Base-by-base conservation (phyloP, 2,329 filamentous ascomycete species). In the Phialocephala subalpina region DNA sequence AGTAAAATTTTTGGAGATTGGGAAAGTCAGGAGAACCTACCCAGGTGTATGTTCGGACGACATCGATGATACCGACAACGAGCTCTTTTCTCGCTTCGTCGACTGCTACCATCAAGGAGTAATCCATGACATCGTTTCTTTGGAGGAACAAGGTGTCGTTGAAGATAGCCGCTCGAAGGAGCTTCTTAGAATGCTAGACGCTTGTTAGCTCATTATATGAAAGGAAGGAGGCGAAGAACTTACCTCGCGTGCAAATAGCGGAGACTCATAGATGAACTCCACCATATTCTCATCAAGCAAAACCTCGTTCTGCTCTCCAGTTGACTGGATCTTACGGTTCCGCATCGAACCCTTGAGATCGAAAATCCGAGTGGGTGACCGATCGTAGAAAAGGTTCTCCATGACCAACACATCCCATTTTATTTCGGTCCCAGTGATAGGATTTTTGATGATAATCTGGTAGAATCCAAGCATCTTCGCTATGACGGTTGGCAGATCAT, bases 381-480 rank as follows among this genome's bases (percentile, higher is more conserved):
- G 92, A 76, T 98, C 96, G 76, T 99, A 99, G 78, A 99, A 99
- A 18, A 99, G 82, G 72, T 99, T 99, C 80, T 99, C 96, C 89
- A 98, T 99, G 20, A 99, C 86, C 4, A 99, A 83, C 61, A 99
- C 85, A 78, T 97, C 97, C 79, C 95, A 93, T 77, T 97, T 97
- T 78, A 97, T 95, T 77, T 99, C 96, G 0, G 92, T 92, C 58
- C 94, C 94, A 0, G 94, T 97, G 20, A 87, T 84, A 0, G 96
- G 93, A 73, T 98, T 98, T 81, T 97, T 97, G 81, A 99, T 97
- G 70, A 95, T 92, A 58, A 99, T 92, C 74, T 98, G 95, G 81
- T 97, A 99, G 78, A 99, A 97, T 0, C 96, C 96, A 62, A 99
- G 88, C 96, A 99, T 99, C 82, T 99, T 99, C 35, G 96, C 96